Percentiles rank a stretch among this genome's conserved stretches.
Conservation (phyloP, 345 rosid species). For the Mallotus nudiflorus region DNA sequence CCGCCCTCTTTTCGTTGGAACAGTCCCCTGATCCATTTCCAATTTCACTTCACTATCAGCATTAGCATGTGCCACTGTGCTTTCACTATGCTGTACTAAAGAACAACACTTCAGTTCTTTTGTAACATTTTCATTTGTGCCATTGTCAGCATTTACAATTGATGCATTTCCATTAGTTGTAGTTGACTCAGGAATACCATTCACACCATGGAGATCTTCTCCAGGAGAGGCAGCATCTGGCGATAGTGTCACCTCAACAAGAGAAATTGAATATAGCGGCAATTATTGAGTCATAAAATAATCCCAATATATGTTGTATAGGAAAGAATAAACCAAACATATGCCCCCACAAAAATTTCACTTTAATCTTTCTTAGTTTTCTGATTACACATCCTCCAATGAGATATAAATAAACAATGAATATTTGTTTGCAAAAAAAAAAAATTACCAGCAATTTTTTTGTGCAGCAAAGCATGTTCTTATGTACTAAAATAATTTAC, state of each 20-base stretch:
- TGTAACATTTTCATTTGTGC: slow-evolving; percentile 19
- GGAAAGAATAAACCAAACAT: not conserved
- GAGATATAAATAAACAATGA: not conserved
- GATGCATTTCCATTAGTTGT: slow-evolving; percentile 31
- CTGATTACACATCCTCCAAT: not conserved
- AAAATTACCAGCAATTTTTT: not conserved
- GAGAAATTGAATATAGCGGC: slow-evolving; percentile 13
- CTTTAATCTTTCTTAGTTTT: not conserved
- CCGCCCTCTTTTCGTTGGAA: slow-evolving; percentile 54
- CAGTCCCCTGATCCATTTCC: slow-evolving; percentile 38
- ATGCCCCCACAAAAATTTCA: not conserved
- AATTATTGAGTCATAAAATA: slow-evolving; percentile 1
- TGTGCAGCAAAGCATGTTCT: not conserved
- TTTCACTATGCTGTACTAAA: slow-evolving; percentile 14
- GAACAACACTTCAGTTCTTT: slow-evolving; percentile 25
- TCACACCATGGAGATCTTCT: slow-evolving; percentile 28
- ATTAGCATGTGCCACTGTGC: slow-evolving; percentile 15
- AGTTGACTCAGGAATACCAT: slow-evolving; percentile 24
- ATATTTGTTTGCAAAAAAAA: not conserved
- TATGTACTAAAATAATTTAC: not conserved
- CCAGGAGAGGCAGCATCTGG: slow-evolving; percentile 18
- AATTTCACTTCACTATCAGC: slow-evolving; percentile 23
- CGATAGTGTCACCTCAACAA: slow-evolving; percentile 21
- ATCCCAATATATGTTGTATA: not conserved
- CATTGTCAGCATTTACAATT: slow-evolving; percentile 11